phyloP scores from a whole-genome alignment of 371 early-diverging fungal species.

The Fennellomyces sp. region DNA sequence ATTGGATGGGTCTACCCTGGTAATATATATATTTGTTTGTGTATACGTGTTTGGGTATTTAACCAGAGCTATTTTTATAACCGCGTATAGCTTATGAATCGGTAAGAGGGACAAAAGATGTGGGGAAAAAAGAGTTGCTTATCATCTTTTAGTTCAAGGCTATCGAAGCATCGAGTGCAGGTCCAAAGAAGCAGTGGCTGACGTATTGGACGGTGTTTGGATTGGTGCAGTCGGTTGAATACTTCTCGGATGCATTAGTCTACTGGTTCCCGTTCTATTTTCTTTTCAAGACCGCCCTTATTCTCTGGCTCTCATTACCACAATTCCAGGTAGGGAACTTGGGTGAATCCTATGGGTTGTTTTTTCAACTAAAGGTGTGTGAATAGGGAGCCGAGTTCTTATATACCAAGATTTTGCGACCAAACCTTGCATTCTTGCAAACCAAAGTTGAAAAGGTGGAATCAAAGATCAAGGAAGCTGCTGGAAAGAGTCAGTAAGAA shows the following conservation, averaged over 20 bases:
- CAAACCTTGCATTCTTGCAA: conserved; percentile 10
- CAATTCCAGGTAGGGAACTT: conserved; percentile 46
- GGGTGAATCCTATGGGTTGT: too few species aligned
- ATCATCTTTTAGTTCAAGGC: conserved; percentile 55
- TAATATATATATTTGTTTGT: conserved; percentile 18
- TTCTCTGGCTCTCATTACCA: conserved; percentile 75
- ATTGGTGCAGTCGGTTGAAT: conserved; percentile 66
- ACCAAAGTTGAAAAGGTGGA: not conserved
- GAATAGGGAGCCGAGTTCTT: conserved; percentile 27
- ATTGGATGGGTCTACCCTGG: conserved; percentile 90
- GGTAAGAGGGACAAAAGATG: conserved; percentile 7
- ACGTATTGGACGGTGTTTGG: conserved; percentile 72
- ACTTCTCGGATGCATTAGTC: conserved; percentile 65
- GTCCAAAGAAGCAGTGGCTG: conserved; percentile 76
- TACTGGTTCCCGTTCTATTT: conserved; percentile 84
- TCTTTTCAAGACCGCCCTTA: conserved; percentile 69
- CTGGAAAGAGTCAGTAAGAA: not conserved
- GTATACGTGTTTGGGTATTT: not conserved
- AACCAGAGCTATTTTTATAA: not conserved
- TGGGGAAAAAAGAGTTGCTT: not conserved
- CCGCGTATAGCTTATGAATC: conserved; percentile 10
- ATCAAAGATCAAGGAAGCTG: not conserved
- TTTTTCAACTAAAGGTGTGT: not conserved
- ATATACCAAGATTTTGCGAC: conserved; percentile 23
- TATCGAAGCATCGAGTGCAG: conserved; percentile 65